Percentiles rank a stretch among this genome's conserved stretches.
These are phyloP conservation scores for Cytidiella melzeri DNA, from an alignment of 768 basidiomycete species.

Conservation along the genomic window DNA sequence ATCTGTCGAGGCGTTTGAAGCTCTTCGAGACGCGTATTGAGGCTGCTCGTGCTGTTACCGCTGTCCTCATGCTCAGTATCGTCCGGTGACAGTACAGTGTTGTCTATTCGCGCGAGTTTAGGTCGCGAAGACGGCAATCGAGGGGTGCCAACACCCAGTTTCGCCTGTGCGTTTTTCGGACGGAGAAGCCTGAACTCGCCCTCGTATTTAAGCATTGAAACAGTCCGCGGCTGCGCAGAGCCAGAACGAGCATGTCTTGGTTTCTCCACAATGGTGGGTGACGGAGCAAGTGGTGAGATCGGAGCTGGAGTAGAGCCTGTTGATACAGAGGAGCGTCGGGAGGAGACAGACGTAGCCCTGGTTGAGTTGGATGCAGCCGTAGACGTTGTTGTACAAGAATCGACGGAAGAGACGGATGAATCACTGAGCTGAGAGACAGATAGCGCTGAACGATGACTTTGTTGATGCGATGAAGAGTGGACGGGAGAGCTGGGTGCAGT, in stretches of 20 bases:
- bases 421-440: constrained; percentile 10
- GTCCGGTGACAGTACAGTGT: constrained; percentile 1
- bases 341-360: constrained; percentile 9
- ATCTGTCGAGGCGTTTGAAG: background rate
- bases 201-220: constrained; percentile 65
- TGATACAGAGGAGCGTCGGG: background rate
- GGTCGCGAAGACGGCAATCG: constrained; percentile 12
- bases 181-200: constrained; percentile 71
- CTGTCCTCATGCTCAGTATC: background rate
- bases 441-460: constrained; percentile 12
- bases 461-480: constrained; percentile 21
- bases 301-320: constrained; percentile 25
- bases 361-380: constrained; percentile 17
- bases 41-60: background rate
- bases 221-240: constrained; percentile 35
- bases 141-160: constrained; percentile 26
- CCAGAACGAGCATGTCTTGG: background rate
- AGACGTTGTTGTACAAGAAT: constrained; percentile 13
- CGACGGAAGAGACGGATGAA: constrained; percentile 18
- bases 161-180: constrained; percentile 48
- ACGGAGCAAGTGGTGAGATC: constrained; percentile 1
- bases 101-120: constrained; percentile 9
- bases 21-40: background rate
- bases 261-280: background rate
- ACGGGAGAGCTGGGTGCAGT: constrained; percentile 15